Evolutionary conservation across 352 stramenopile species (phyloP), one percentile per base, ranked within the genome.

Genomic region (Phytopythium mirpurense): DNA sequence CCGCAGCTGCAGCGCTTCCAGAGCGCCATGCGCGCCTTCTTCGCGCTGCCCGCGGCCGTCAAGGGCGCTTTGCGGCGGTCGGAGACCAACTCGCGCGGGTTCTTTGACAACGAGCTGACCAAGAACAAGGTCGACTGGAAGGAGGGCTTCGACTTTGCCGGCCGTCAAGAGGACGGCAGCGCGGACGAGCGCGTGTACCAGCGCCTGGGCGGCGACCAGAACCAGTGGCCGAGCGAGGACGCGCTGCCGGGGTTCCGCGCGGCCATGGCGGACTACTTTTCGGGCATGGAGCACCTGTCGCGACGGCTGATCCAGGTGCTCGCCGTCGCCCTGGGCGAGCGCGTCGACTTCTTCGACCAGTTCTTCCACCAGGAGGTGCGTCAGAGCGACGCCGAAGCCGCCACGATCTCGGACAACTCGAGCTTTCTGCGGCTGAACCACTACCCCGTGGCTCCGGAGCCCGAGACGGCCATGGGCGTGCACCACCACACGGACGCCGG

Each of bases 81-180:
- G 49, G 75, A 60, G 38, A 70, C 60, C 23, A 98, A 98, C 76
- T 72, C 88, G 35, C 74, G 88, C 51, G 93, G 94, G 16, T 98
- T 88, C 64, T 97, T 96, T 68, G 88, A 98, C 58, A 81, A 96
- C 59, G 94, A 98, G 60, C 69, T 98, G 31, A 98, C 93, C 37
- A 98, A 98, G 72, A 88, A 96, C 64, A 91, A 83, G 51, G 72
- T 66, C 24, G 93, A 98, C 68, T 97, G 86, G 87, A 98, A 98
- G 47, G 81, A 97, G 60, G 71, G 62, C 12, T 70, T 97, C 15
- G 91, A 97, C 74, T 76, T 78, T 44, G 62, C 64, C 16, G 72
- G 72, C 1, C 64, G 21, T 1, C 59, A 76, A 14, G 70, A 84
- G 18, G 71, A 84, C 29, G 64, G 57, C 2, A 43, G 65, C 1